These are phyloP conservation scores for Phytomonas serpens DNA, from an alignment of 208 protist genomes.

Conservation along the genomic window DNA sequence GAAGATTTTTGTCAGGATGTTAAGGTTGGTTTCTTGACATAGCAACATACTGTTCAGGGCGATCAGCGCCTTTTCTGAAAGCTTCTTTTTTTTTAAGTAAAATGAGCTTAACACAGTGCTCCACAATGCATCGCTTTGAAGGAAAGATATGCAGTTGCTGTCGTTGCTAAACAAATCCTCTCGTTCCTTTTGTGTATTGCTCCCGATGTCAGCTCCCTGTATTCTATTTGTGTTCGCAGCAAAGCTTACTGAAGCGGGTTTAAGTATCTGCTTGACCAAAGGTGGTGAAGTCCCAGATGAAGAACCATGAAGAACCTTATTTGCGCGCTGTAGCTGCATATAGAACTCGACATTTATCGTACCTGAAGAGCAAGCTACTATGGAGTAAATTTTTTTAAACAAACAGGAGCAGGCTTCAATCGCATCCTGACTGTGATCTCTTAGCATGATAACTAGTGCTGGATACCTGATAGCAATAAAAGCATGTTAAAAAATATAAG, in stretches of 20 bases:
- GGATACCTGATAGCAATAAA: background rate
- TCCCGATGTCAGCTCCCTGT: background rate
- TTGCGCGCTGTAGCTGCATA: background rate
- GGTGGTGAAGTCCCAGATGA: background rate
- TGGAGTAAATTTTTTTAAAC: background rate
- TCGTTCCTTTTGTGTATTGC: background rate
- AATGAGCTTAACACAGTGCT: constrained; percentile 39
- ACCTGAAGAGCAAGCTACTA: background rate
- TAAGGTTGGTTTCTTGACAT: background rate
- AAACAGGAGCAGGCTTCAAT: background rate
- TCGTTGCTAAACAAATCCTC: background rate
- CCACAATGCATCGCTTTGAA: constrained; percentile 12
- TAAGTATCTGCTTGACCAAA: background rate
- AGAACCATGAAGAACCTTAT: background rate
- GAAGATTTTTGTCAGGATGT: background rate
- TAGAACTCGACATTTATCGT: background rate
- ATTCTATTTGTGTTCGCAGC: background rate
- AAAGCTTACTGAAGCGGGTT: background rate
- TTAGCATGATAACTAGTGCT: background rate
- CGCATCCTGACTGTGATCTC: background rate
- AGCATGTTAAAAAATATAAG: background rate
- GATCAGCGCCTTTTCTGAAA: constrained; percentile 26
- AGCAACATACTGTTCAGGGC: constrained; percentile 34
- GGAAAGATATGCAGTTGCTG: background rate
- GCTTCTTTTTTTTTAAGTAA: constrained; percentile 44